phyloP scores from a whole-genome alignment of 805 yeast genomes.

The Schwanniomyces sp. region DNA sequence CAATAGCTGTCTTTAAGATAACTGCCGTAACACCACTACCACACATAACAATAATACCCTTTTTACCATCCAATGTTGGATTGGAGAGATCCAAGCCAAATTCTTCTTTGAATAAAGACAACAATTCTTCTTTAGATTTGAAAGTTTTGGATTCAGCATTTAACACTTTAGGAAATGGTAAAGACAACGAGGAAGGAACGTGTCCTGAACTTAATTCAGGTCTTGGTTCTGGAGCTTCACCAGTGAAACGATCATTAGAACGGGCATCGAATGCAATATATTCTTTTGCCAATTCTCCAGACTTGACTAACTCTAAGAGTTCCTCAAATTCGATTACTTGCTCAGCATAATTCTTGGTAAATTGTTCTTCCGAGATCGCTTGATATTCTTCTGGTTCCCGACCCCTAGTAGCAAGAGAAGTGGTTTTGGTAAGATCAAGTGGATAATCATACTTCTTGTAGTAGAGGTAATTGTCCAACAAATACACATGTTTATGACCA shows the following conservation, averaged over 20 bases:
- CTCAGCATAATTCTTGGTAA: slow-evolving; percentile 31
- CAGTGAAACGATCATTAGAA: slow-evolving; percentile 70
- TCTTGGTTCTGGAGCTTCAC: slow-evolving; percentile 84
- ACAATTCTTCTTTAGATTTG: slow-evolving; percentile 47
- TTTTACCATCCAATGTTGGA: slow-evolving; percentile 34
- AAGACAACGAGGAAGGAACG: slow-evolving; percentile 72
- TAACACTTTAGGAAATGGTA: slow-evolving; percentile 71
- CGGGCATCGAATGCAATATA: slow-evolving; percentile 81
- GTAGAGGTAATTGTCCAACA: slow-evolving; percentile 66
- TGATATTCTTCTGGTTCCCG: slow-evolving; percentile 16
- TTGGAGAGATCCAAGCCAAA: slow-evolving; percentile 30
- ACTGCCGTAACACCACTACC: slow-evolving; percentile 98
- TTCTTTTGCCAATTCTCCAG: slow-evolving; percentile 41
- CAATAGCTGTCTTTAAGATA: slow-evolving; percentile 70
- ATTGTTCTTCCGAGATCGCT: slow-evolving; percentile 21
- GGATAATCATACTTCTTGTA: slow-evolving; percentile 51
- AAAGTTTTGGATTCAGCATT: slow-evolving; percentile 44
- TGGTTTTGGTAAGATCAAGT: slow-evolving; percentile 36
- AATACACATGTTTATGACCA: slow-evolving; percentile 68
- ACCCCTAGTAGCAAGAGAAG: slow-evolving; percentile 15
- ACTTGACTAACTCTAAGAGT: slow-evolving; percentile 55
- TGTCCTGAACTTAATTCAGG: slow-evolving; percentile 89
- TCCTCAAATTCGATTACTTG: slow-evolving; percentile 70
- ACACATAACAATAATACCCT: slow-evolving; percentile 84
- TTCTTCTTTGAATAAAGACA: slow-evolving; percentile 40